These are phyloP conservation scores for Sporothrix protearum DNA, from an alignment of 2,329 filamentous ascomycete species.

Conservation along the genomic window DNA sequence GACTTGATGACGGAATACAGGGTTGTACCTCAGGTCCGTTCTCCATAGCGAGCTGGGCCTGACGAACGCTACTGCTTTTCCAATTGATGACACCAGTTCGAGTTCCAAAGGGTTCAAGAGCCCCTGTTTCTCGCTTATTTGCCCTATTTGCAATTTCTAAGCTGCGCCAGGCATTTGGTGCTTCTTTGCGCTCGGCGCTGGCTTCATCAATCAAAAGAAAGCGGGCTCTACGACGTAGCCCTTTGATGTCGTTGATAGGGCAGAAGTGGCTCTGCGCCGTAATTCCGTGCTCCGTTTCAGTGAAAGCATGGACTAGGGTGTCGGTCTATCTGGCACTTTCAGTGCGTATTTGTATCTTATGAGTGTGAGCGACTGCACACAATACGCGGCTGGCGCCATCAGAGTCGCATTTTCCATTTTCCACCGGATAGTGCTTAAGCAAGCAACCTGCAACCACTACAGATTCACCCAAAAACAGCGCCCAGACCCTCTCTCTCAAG, in stretches of 20 bases:
- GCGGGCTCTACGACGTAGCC: no score
- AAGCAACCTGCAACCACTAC: not conserved
- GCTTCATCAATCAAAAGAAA: not conserved
- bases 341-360: not conserved
- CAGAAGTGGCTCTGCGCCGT: not conserved
- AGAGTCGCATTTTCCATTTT: not conserved
- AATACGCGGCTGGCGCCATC: not conserved
- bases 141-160: not conserved
- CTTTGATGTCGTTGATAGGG: not conserved
- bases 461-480: not conserved
- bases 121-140: not conserved
- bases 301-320: conserved; percentile 2
- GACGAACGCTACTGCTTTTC: not conserved
- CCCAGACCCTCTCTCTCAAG: not conserved
- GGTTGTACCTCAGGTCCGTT: not conserved
- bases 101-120: not conserved
- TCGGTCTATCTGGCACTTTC: not conserved
- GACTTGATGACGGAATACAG: conserved; percentile 1
- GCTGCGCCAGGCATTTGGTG: not conserved
- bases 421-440: not conserved
- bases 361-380: not conserved
- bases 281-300: conserved; percentile 6
- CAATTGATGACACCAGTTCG: no score
- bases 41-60: not conserved
- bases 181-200: not conserved